Evolutionary conservation across 805 yeast species (phyloP), one percentile per base, ranked within the genome.

Genomic region (Candida gorgasii): DNA sequence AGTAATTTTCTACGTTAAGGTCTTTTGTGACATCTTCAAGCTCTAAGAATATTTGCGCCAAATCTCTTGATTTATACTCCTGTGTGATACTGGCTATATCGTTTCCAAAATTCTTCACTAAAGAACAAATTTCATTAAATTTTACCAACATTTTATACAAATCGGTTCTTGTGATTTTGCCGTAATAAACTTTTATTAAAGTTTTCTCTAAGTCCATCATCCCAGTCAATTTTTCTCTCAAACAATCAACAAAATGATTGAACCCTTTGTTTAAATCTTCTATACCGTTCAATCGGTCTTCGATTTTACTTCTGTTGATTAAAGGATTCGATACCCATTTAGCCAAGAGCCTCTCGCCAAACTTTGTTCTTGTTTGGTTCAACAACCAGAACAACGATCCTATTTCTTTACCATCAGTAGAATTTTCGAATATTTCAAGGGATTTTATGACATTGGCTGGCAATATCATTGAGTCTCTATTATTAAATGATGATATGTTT

Each of bases 381-480:
- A 93, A 52, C 2, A 88, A 67, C 89, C 95, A 87, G 12, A 86
- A 58, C 11, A 92, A 63, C 0, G 96, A 80, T 0, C 97, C 98
- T 23, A 71, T 63, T 7, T 67, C 68, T 4, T 72, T 64, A 9
- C 65, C 58, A 47, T 80, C 80, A 0, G 93, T 80, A 3, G 73
- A 63, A 52, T 87, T 87, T 15, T 68, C 66, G 53, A 86, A 88
- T 1, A 93, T 75, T 54, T 93, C 97, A 15, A 93, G 64, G 32
- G 86, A 80, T 23, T 74, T 72, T 4, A 93, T 51, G 0, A 96
- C 81, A 52, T 77, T 80, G 1, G 84, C 76, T 42, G 84, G 83
- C 22, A 85, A 57, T 11, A 81, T 61, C 67, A 80, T 66, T 75
- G 78, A 79, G 36, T 69, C 72, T 11, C 69, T 56, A 17, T 72